Conservation (phyloP, 139 green algal genomes). For the Volvox africanus region DNA sequence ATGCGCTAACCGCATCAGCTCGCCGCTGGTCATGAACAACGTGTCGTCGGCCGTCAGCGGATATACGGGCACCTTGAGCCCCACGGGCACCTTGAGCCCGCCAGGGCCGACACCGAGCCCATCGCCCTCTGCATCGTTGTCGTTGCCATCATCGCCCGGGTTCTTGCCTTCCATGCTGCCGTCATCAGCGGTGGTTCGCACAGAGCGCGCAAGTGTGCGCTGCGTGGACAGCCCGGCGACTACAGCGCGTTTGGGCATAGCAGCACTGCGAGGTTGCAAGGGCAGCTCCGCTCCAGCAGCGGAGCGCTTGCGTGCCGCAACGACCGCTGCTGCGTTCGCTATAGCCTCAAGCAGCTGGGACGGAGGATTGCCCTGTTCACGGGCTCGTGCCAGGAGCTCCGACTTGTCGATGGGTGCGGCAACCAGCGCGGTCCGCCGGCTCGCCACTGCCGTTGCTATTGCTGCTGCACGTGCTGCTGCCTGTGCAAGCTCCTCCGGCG, state of each 20-base stretch:
- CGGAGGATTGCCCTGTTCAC: not conserved
- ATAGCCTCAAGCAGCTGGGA: not conserved
- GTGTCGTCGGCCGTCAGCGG: conserved; percentile 40
- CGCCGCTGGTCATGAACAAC: conserved; percentile 24
- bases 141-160: not conserved
- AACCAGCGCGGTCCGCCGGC: not conserved
- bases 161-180: not conserved
- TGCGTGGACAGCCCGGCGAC: not conserved
- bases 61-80: conserved; percentile 47
- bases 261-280: too few species aligned
- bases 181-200: not conserved
- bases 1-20: conserved; percentile 45
- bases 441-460: not conserved
- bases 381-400: not conserved
- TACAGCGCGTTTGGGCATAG: not conserved
- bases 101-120: not conserved
- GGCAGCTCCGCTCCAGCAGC: not conserved
- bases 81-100: not conserved
- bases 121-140: not conserved
- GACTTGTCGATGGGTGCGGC: not conserved
- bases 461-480: not conserved
- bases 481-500: not conserved
- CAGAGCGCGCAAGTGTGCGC: not conserved
- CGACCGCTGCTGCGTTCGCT: not conserved
- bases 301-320: not conserved